Evolutionary conservation across 2,329 filamentous ascomycete genomes (phyloP).

Genomic region (Sporothrix pseudoabietina): DNA sequence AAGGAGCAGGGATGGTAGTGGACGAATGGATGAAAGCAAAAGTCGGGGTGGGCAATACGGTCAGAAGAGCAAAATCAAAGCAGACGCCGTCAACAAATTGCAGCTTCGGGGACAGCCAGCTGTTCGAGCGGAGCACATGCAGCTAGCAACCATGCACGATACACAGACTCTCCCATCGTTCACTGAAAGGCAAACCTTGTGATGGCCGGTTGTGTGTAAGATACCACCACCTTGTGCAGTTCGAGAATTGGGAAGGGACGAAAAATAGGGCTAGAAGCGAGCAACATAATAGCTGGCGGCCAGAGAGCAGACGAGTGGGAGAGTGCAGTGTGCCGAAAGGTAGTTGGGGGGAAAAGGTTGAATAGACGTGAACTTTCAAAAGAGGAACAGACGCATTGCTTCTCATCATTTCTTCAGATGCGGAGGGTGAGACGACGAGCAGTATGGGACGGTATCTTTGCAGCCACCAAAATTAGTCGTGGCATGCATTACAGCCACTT

Average conservation of each 20-base stretch:
- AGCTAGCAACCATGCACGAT: conserved; percentile 11
- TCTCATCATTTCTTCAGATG: neutral
- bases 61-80: neutral
- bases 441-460: neutral
- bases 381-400: neutral
- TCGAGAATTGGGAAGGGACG: neutral
- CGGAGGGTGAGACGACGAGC: neutral
- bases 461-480: neutral
- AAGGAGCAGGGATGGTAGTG: neutral
- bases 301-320: neutral
- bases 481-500: conserved; percentile 26
- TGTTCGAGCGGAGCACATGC: conserved; percentile 28
- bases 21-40: neutral
- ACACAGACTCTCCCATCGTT: neutral
- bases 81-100: neutral
- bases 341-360: neutral
- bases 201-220: neutral
- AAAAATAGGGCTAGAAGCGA: neutral
- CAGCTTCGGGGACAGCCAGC: conserved; percentile 29
- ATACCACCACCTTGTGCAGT: conserved; percentile 22
- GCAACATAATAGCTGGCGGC: too few relatives aligned
- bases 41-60: neutral
- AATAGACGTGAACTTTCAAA: neutral
- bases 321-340: neutral
- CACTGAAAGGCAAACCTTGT: neutral